phyloP scores from a whole-genome alignment of 2,329 filamentous ascomycete species.

The Arthrocladium fulminans region DNA sequence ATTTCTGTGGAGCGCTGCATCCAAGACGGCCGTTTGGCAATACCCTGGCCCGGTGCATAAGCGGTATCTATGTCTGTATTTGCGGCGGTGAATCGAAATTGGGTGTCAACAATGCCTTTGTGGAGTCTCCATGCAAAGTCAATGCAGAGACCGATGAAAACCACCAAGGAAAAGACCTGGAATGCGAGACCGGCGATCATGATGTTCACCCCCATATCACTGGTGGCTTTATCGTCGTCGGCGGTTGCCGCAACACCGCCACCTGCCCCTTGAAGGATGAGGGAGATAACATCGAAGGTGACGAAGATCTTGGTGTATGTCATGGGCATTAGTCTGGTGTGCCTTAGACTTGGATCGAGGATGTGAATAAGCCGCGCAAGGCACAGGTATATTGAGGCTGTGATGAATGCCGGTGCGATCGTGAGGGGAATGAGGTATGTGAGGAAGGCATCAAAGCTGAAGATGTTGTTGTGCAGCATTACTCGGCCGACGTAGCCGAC shows the following conservation, averaged over 20 bases:
- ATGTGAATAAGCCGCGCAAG: conserved; percentile 36
- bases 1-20: background rate
- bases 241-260: conserved; percentile 46
- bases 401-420: conserved; percentile 56
- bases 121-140: conserved; percentile 42
- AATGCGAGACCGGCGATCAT: conserved; percentile 49
- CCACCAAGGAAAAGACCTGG: conserved; percentile 29
- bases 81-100: conserved; percentile 3
- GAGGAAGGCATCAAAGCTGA: conserved; percentile 36
- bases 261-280: conserved; percentile 53
- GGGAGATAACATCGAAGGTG: conserved; percentile 52
- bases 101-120: conserved; percentile 23
- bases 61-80: background rate
- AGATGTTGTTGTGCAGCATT: conserved; percentile 45
- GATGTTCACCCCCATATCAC: conserved; percentile 46
- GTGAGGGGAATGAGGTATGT: conserved; percentile 56
- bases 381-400: conserved; percentile 56
- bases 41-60: background rate
- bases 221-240: conserved; percentile 27
- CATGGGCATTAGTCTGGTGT: conserved; percentile 26
- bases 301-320: conserved; percentile 45
- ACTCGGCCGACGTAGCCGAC: conserved; percentile 53
- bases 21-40: no score
- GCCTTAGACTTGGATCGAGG: conserved; percentile 26
- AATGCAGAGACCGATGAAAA: conserved; percentile 44